These are phyloP conservation scores for Daedaleopsis nitida DNA, from an alignment of 768 basidiomycete genomes.

Conservation along the genomic window DNA sequence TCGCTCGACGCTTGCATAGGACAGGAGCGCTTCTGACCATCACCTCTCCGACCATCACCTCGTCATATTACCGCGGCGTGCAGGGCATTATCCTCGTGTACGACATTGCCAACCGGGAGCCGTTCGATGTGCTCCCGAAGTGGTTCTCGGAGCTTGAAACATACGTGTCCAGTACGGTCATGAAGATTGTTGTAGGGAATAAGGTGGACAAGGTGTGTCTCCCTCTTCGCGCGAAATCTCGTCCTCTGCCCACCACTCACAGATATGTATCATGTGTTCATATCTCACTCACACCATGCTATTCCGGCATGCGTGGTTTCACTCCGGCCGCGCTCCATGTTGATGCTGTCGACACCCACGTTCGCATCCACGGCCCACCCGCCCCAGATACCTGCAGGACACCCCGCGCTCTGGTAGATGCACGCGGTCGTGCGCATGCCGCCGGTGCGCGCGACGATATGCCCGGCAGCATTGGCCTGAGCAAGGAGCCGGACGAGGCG, in stretches of 20 bases:
- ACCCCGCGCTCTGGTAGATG: conserved; percentile 72
- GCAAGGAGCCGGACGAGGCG: conserved; percentile 20
- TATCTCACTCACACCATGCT: background rate
- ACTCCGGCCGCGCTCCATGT: background rate
- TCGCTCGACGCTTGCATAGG: conserved; percentile 45
- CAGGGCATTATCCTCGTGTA: conserved; percentile 90
- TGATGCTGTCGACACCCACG: background rate
- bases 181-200: conserved; percentile 93
- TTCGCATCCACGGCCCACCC: background rate
- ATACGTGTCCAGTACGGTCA: conserved; percentile 82
- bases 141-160: conserved; percentile 96
- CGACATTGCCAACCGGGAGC: conserved; percentile 90
- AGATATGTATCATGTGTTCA: background rate
- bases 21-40: conserved; percentile 95
- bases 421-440: conserved; percentile 24
- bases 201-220: conserved; percentile 84
- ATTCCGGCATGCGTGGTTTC: background rate
- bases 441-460: conserved; percentile 30
- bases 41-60: no score
- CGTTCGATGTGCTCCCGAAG: conserved; percentile 90
- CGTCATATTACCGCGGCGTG: conserved; percentile 90
- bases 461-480: conserved; percentile 46
- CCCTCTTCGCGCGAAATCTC: background rate
- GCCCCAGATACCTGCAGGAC: no score
- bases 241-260: background rate